These are phyloP conservation scores for Domatiomyces catenatus DNA, from an alignment of 2,329 filamentous ascomycete genomes.

Conservation along the genomic window DNA sequence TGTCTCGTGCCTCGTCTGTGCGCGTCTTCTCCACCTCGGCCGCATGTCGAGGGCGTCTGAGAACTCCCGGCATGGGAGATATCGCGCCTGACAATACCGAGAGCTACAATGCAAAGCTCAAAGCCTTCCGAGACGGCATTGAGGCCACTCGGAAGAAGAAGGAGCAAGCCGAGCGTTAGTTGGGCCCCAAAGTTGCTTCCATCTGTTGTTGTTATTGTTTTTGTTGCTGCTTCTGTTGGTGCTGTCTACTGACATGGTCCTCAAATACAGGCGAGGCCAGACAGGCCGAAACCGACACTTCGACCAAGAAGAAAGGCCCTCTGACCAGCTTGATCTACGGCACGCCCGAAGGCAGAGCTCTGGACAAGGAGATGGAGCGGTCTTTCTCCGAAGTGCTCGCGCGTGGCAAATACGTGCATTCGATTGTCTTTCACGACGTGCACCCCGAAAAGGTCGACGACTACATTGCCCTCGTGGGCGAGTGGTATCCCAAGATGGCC, in stretches of 20 bases:
- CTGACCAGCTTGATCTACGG: slow-evolving; percentile 88
- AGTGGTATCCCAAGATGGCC: slow-evolving; percentile 87
- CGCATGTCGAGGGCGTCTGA: slow-evolving; percentile 22
- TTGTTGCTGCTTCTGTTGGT: slow-evolving; percentile 21
- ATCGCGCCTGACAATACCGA: slow-evolving; percentile 58
- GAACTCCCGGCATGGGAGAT: slow-evolving; percentile 69
- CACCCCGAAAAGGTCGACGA: slow-evolving; percentile 92
- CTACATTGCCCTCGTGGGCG: slow-evolving; percentile 75
- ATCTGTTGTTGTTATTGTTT: slow-evolving; percentile 23
- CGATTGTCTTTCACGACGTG: slow-evolving; percentile 90
- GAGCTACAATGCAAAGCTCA: slow-evolving; percentile 69
- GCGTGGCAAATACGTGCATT: slow-evolving; percentile 94
- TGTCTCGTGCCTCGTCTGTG: slow-evolving; percentile 33
- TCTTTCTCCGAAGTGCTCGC: slow-evolving; percentile 92
- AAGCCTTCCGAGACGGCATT: slow-evolving; percentile 70
- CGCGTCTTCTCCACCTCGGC: slow-evolving; percentile 46
- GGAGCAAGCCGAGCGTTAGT: slow-evolving; percentile 73
- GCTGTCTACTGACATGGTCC: slow-evolving; percentile 46
- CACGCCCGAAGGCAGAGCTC: slow-evolving; percentile 83
- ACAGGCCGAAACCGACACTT: slow-evolving; percentile 42
- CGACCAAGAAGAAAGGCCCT: slow-evolving; percentile 54
- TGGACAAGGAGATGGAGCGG: slow-evolving; percentile 89
- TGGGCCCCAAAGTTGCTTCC: slow-evolving; percentile 33
- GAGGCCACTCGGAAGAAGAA: slow-evolving; percentile 60
- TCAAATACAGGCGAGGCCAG: slow-evolving; percentile 40